Conservation (phyloP, 1,139 yeast species). For the Diutina mesorugosa region DNA sequence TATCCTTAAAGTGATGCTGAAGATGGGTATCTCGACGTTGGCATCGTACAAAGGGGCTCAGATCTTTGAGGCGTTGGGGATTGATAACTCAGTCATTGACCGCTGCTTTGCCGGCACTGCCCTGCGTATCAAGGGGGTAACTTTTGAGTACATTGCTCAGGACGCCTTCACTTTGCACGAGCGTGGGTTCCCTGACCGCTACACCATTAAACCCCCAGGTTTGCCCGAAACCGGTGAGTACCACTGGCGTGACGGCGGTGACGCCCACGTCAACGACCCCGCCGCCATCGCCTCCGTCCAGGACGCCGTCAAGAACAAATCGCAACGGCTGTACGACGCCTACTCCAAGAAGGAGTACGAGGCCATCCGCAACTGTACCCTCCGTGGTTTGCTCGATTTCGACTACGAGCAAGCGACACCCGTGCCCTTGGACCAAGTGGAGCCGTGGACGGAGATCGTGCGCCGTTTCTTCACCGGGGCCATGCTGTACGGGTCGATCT, state of each 20-base stretch:
- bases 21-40: constrained; percentile 97
- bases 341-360: constrained; percentile 85
- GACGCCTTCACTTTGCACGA: constrained; percentile 93
- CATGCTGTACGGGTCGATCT: constrained; percentile 97
- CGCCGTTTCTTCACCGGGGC: constrained; percentile 98
- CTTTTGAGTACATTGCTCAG: constrained; percentile 91
- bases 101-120: constrained; percentile 96
- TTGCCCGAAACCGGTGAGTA: constrained; percentile 95
- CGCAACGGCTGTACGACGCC: constrained; percentile 83
- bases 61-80: constrained; percentile 92
- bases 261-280: constrained; percentile 88
- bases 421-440: constrained; percentile 94
- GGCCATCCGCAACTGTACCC: constrained; percentile 83
- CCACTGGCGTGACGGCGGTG: constrained; percentile 99
- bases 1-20: constrained; percentile 92
- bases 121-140: constrained; percentile 89
- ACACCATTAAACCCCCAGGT: constrained; percentile 55
- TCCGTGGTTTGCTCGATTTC: constrained; percentile 87
- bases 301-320: constrained; percentile 94
- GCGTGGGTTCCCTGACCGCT: constrained; percentile 77
- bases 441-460: constrained; percentile 98
- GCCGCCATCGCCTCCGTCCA: constrained; percentile 90
- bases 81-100: constrained; percentile 90
- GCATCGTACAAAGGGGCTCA: constrained; percentile 98
- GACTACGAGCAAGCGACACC: constrained; percentile 60